These are phyloP conservation scores for Coelastrella sp. DNA, from an alignment of 139 green algal species.

Conservation along the genomic window DNA sequence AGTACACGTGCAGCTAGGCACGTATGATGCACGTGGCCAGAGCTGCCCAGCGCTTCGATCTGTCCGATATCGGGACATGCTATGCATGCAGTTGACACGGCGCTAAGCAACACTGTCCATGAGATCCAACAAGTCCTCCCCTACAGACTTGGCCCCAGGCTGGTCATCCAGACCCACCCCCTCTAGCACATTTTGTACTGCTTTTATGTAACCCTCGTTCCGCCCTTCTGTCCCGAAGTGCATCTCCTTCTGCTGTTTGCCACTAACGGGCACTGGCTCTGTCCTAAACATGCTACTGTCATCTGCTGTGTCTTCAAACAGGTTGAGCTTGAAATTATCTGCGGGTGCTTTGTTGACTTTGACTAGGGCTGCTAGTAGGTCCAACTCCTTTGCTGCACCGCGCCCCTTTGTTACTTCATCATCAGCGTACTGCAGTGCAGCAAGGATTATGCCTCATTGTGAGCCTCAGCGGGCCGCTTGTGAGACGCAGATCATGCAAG, in stretches of 20 bases:
- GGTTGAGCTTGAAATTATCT: constrained; percentile 63
- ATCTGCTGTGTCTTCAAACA: constrained; percentile 39
- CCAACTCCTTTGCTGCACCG: constrained; percentile 51
- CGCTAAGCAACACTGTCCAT: constrained; percentile 46
- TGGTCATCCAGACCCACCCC: background rate
- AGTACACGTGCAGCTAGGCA: no score
- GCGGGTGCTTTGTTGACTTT: constrained; percentile 28
- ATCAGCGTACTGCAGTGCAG: constrained; percentile 20
- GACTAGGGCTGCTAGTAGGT: constrained; percentile 54
- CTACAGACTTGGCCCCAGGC: background rate
- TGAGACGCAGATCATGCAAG: background rate
- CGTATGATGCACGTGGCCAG: no score
- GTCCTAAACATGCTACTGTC: background rate
- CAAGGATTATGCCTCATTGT: background rate
- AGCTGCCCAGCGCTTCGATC: no score
- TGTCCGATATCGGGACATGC: background rate
- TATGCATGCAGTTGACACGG: background rate
- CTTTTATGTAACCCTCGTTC: constrained; percentile 39
- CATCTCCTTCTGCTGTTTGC: constrained; percentile 6
- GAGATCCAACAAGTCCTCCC: constrained; percentile 50
- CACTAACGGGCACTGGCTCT: background rate
- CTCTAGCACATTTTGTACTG: constrained; percentile 12
- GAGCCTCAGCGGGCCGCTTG: background rate
- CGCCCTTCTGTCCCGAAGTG: constrained; percentile 40
- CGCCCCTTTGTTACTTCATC: constrained; percentile 11